Evolutionary conservation across 495 filamentous ascomycete genomes (phyloP), one percentile per base, ranked within the genome.

Genomic region (Viridothelium virens): DNA sequence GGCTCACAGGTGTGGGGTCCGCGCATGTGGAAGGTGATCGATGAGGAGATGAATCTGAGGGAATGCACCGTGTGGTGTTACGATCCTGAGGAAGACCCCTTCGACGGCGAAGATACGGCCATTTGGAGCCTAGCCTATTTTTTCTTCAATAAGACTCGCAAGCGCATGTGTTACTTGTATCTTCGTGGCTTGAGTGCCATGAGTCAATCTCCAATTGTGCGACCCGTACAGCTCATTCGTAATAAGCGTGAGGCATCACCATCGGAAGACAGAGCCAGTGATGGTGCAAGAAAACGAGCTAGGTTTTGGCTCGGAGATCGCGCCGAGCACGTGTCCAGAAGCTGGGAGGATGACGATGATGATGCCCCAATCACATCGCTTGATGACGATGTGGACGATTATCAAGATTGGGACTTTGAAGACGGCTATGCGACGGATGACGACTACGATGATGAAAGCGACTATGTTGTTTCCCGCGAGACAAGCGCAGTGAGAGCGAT

Each of bases 41-140:
- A 98, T 74, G 87, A 92, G 70, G 90, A 97, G 76, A 97, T 98
- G 92, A 83, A 79, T 34, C 78, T 97, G 34, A 85, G 87, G 70
- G 86, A 95, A 48, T 97, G 95, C 78, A 86, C 82, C 46, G 82
- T 90, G 53, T 97, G 95, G 74, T 87, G 85, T 31, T 97, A 95
- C 77, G 82, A 87, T 36, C 94, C 94, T 0, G 84, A 88, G 31
- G 86, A 89, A 68, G 91, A 96, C 66, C 89, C 91, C 47, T 85
- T 87, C 12, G 92, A 92, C 66, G 90, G 91, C 66, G 91, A 90
- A 34, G 94, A 96, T 67, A 90, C 95, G 71, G 87, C 89, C 62
- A 90, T 97, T 48, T 98, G 95, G 95, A 92, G 90, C 68, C 79
- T 91, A 65, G 90, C 97, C 74, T 96, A 95, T 76, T 96, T 98